These are phyloP conservation scores for Nematodospora valgi DNA, from an alignment of 805 yeast species.

Conservation along the genomic window DNA sequence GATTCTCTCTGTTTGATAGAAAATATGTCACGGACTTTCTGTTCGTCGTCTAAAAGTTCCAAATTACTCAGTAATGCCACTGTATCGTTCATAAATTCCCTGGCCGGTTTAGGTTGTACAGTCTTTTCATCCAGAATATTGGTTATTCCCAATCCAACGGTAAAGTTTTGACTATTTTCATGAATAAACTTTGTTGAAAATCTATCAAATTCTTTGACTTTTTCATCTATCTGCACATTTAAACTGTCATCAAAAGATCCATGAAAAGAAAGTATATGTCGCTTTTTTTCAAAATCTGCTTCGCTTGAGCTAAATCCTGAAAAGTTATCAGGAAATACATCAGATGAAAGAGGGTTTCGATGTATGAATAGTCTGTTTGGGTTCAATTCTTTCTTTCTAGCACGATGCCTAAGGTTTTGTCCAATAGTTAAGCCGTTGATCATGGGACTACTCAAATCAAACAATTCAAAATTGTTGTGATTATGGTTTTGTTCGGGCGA, in stretches of 20 bases:
- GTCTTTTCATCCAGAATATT: no score
- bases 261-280: conserved; percentile 17
- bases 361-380: conserved; percentile 15
- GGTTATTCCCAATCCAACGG: no score
- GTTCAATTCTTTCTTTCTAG: conserved; percentile 5
- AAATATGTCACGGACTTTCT: no score
- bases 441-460: conserved; percentile 28
- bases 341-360: conserved; percentile 9
- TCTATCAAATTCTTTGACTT: conserved; percentile 13
- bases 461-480: conserved; percentile 16
- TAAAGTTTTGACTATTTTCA: no score
- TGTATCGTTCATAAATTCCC: no score
- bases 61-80: no score
- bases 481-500: conserved; percentile 1
- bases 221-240: conserved; percentile 12
- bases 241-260: conserved; percentile 20
- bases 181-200: no score
- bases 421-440: conserved; percentile 34
- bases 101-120: no score
- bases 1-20: no score
- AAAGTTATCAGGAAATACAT: background rate
- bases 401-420: conserved; percentile 19
- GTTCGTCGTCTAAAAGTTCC: no score
- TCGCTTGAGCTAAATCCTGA: background rate
- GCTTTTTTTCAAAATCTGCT: conserved; percentile 8